Conservation (phyloP, 257 asterid genomes). For the Paraleonurus japonicus region DNA sequence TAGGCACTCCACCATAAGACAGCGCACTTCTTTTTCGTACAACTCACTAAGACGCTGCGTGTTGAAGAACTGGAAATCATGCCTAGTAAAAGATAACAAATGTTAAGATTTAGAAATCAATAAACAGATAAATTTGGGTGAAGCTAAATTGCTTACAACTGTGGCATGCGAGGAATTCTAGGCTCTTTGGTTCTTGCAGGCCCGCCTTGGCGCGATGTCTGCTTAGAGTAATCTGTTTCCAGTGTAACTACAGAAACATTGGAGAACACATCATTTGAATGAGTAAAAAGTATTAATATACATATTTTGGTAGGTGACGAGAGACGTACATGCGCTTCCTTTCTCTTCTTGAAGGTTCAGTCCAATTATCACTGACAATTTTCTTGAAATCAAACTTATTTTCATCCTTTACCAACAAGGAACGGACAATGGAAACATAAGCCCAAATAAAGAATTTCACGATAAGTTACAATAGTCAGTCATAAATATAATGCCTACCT, state of each 20-base stretch:
- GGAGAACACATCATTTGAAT: slow-evolving; percentile 7
- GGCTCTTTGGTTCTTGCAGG: slow-evolving; percentile 96
- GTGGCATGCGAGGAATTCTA: slow-evolving; percentile 99
- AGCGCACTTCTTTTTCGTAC: slow-evolving; percentile 97
- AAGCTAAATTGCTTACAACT: slow-evolving; percentile 60
- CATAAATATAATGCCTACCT: slow-evolving; percentile 42
- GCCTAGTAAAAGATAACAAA: slow-evolving; percentile 50
- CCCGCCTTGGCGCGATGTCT: slow-evolving; percentile 94
- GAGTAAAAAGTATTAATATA: neutral
- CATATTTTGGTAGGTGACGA: slow-evolving; percentile 18
- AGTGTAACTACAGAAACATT: slow-evolving; percentile 58
- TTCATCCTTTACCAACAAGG: slow-evolving; percentile 59
- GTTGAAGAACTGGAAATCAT: slow-evolving; percentile 97
- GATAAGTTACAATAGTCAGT: neutral
- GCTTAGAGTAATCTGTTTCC: slow-evolving; percentile 98
- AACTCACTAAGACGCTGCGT: slow-evolving; percentile 87
- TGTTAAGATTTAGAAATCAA: slow-evolving; percentile 28
- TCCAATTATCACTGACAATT: slow-evolving; percentile 88
- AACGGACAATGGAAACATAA: slow-evolving; percentile 14
- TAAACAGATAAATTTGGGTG: neutral
- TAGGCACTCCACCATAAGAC: slow-evolving; percentile 76
- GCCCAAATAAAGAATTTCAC: neutral
- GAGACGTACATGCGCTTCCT: slow-evolving; percentile 90
- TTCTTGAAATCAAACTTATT: slow-evolving; percentile 89
- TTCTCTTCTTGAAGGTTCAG: slow-evolving; percentile 91